A percentile compares a stretch with the other conserved stretches of the same genome.
phyloP scores from a whole-genome alignment of 2,329 filamentous ascomycete species.

The Aschersonia sp. region DNA sequence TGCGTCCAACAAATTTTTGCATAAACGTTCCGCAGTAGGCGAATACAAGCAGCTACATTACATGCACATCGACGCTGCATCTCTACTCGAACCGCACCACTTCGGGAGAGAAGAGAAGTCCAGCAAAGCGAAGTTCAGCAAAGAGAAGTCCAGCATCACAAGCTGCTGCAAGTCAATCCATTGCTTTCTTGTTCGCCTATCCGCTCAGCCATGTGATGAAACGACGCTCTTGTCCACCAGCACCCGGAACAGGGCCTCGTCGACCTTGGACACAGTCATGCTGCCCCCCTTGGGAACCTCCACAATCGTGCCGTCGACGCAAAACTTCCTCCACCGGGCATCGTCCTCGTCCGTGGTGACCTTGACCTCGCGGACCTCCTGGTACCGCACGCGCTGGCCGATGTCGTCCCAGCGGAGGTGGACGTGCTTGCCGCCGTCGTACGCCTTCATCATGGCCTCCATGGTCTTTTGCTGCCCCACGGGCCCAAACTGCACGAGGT shows the following conservation, averaged over 20 bases:
- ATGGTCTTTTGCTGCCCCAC: slow-evolving; percentile 52
- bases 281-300: slow-evolving; percentile 55
- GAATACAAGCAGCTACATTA: too few relatives aligned
- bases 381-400: slow-evolving; percentile 55
- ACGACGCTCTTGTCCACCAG: slow-evolving; percentile 21
- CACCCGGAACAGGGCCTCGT: slow-evolving; percentile 25
- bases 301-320: slow-evolving; percentile 84
- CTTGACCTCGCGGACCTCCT: slow-evolving; percentile 49
- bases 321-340: slow-evolving; percentile 69
- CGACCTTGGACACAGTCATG: slow-evolving; percentile 47
- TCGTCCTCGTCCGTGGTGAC: slow-evolving; percentile 48
- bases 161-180: too few relatives aligned
- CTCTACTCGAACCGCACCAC: too few relatives aligned
- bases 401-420: slow-evolving; percentile 29
- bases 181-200: too few relatives aligned
- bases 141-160: too few relatives aligned
- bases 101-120: too few relatives aligned
- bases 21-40: too few relatives aligned
- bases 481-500: slow-evolving; percentile 62
- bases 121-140: too few relatives aligned
- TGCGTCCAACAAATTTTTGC: too few relatives aligned
- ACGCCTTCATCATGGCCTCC: slow-evolving; percentile 59
- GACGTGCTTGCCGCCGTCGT: slow-evolving; percentile 42
- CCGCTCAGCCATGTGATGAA: neutral
- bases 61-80: too few relatives aligned